Conservation (phyloP, 176 grass and related monocot species). For the Bromus sterilis region DNA sequence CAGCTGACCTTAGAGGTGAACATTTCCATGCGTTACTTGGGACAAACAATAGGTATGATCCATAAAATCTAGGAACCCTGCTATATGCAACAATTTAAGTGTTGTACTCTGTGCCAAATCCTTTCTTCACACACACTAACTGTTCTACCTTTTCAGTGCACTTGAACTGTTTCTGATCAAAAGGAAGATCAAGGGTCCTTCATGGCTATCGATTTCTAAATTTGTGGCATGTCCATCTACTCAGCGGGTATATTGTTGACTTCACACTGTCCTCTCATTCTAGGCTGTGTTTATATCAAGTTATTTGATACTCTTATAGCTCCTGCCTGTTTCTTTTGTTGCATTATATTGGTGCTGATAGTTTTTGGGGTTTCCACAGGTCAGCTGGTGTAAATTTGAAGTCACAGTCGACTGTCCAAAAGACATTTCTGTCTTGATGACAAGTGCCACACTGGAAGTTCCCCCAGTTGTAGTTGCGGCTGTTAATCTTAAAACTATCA, state of each 20-base stretch:
- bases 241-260: constrained; percentile 40
- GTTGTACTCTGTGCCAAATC: background rate
- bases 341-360: background rate
- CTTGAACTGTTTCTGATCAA: constrained; percentile 94
- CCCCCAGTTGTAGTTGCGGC: constrained; percentile 72
- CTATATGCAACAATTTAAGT: background rate
- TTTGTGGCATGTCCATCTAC: constrained; percentile 52
- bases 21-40: constrained; percentile 88
- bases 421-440: constrained; percentile 59
- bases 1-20: constrained; percentile 72
- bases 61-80: background rate
- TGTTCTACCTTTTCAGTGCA: constrained; percentile 51
- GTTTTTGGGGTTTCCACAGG: constrained; percentile 47
- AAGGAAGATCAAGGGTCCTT: constrained; percentile 90
- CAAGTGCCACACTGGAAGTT: constrained; percentile 47
- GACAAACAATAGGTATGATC: constrained; percentile 65
- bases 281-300: background rate
- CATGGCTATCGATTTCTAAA: constrained; percentile 85
- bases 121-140: constrained; percentile 17
- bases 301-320: background rate
- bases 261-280: background rate
- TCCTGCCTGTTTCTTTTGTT: constrained; percentile 1
- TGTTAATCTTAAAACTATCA: constrained; percentile 91
- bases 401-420: constrained; percentile 78
- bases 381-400: constrained; percentile 99